Base-by-base conservation (phyloP, 2,329 filamentous ascomycete genomes). In the Phoma sp. region DNA sequence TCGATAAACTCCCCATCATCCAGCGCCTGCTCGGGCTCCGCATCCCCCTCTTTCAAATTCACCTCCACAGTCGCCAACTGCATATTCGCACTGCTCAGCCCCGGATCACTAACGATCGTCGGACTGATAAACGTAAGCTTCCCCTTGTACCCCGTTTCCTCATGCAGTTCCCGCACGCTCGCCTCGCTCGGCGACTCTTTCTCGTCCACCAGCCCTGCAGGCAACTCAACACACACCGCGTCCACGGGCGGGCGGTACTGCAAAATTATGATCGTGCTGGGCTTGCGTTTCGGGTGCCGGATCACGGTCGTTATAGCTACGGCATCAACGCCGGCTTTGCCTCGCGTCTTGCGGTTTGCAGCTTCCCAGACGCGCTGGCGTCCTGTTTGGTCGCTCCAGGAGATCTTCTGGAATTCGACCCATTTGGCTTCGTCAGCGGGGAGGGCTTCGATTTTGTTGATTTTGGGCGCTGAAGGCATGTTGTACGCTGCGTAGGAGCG, bases 21-120 rank as follows among this genome's bases (percentile, higher is more conserved):
- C 31, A 86, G 74, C 44, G 80, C 76, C 73, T 87, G 85, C 74
- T 84, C 80, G 0, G 85, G 85, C 74, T 79, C 73, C 62, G 65
- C 61, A 25, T 82, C 78, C 3, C 77, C 80, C 58, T 81, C 81
- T 10, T 75, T 72, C 49, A 87, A 68, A 45, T 82, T 68, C 13
- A 86, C 84, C 71, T 85, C 82, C 13, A 87, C 83, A 70, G 83
- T 84, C 51, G 82, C 84, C 57, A 87, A 74, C 75, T 84, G 80
- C 83, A 86, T 84, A 63, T 85, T 87, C 45, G 85, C 83, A 51
- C 80, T 83, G 54, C 79, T 84, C 77, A 87, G 76, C 22, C 84
- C 84, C 1, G 84, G 84, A 70, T 87, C 88, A 63, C 86, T 85
- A 51, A 86, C 88, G 78, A 90, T 88, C 47, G 87, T 81, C 7